Conservation (phyloP, 2,329 filamentous ascomycete species). For the Tetracladium maxilliforme region DNA sequence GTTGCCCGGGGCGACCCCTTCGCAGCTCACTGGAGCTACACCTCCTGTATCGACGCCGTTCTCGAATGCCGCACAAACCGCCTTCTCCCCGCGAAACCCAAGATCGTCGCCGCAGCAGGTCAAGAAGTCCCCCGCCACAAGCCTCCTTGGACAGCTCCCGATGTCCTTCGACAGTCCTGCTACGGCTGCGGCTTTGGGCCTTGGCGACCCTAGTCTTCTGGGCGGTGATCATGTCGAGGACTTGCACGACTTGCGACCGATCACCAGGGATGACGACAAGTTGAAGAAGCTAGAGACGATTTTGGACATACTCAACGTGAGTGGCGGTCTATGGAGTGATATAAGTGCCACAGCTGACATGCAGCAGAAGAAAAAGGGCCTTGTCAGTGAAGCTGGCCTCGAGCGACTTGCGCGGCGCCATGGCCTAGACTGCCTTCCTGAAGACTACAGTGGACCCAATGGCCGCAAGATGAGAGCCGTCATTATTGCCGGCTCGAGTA, state of each 20-base stretch:
- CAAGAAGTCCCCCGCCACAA: constrained; percentile 22
- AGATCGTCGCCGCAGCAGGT: constrained; percentile 48
- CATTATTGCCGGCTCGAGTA: constrained; percentile 45
- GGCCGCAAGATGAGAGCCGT: constrained; percentile 37
- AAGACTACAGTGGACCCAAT: constrained; percentile 30
- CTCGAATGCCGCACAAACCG: constrained; percentile 32
- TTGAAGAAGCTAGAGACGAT: constrained; percentile 22
- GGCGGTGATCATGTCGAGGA: constrained; percentile 1
- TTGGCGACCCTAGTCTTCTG: constrained; percentile 7
- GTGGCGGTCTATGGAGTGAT: not conserved
- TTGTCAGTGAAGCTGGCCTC: constrained; percentile 63
- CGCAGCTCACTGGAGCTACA: constrained; percentile 25
- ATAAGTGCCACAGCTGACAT: constrained; percentile 7
- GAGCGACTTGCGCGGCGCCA: constrained; percentile 52
- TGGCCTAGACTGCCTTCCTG: constrained; percentile 50
- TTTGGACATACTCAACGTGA: constrained; percentile 14
- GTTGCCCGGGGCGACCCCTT: no score
- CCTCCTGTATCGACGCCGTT: constrained; percentile 55
- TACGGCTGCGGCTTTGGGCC: constrained; percentile 43
- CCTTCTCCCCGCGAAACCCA: constrained; percentile 36
- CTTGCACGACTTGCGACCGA: constrained; percentile 1
- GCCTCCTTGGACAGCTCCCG: constrained; percentile 13
- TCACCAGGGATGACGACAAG: constrained; percentile 26
- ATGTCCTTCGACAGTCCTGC: constrained; percentile 51
- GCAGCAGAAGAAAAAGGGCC: constrained; percentile 30